Evolutionary conservation across 2,329 filamentous ascomycete genomes (phyloP).

Genomic region (Neofusicoccum umdonicola): DNA sequence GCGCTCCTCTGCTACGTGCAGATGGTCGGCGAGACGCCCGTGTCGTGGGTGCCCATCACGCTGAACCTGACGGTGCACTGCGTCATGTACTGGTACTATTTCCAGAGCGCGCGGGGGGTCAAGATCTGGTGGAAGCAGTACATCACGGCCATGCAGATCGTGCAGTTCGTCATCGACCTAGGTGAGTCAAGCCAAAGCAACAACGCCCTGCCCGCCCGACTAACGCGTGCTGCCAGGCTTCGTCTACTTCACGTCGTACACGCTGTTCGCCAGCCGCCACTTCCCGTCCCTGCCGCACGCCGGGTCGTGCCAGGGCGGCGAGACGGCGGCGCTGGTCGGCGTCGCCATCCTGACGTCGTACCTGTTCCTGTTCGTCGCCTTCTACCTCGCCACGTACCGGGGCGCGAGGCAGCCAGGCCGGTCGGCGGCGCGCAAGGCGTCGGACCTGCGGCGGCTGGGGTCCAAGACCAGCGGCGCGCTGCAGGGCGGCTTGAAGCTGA

Average conservation of each 20-base stretch:
- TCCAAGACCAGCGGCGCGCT: neutral
- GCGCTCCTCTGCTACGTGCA: constrained; percentile 97
- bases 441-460: neutral
- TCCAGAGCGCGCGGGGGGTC: constrained; percentile 93
- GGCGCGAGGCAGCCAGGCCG: neutral
- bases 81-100: constrained; percentile 99
- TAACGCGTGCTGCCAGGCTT: constrained; percentile 60
- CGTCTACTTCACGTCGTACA: constrained; percentile 97
- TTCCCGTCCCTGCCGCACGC: constrained; percentile 78
- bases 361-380: constrained; percentile 95
- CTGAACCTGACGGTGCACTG: constrained; percentile 94
- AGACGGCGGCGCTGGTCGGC: constrained; percentile 90
- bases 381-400: constrained; percentile 90
- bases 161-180: constrained; percentile 95
- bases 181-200: constrained; percentile 47
- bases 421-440: neutral
- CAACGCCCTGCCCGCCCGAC: no score
- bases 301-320: constrained; percentile 88
- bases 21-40: constrained; percentile 85
- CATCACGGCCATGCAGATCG: constrained; percentile 96
- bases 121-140: constrained; percentile 99
- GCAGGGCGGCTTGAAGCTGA: neutral
- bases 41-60: constrained; percentile 91
- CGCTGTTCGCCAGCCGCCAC: constrained; percentile 92
- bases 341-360: constrained; percentile 91